Evolutionary conservation across 2,329 filamentous ascomycete species (phyloP).

Genomic region (Pestalotiopsis sp.): DNA sequence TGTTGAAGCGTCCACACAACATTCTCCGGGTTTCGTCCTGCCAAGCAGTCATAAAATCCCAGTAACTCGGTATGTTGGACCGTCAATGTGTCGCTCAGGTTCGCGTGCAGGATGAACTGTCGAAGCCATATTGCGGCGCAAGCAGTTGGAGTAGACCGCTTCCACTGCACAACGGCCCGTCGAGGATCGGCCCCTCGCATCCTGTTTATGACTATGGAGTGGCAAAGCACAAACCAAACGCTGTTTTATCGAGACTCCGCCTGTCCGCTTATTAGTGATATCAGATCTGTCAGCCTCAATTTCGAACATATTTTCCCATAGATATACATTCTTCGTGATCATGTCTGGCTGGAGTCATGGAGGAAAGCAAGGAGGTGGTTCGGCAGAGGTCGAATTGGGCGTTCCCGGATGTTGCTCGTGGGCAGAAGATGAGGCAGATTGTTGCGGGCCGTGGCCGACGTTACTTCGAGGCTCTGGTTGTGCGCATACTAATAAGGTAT

Average conservation of each 20-base stretch:
- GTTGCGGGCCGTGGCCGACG: background rate
- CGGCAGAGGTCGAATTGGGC: background rate
- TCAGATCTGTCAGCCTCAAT: too few species aligned
- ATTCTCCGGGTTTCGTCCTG: background rate
- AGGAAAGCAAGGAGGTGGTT: too few species aligned
- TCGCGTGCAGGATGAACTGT: background rate
- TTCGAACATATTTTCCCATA: too few species aligned
- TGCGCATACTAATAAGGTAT: background rate
- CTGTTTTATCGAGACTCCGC: background rate
- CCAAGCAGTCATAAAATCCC: too few species aligned
- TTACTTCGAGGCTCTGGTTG: background rate
- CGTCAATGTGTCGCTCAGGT: background rate
- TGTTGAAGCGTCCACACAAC: background rate
- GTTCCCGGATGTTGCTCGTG: background rate
- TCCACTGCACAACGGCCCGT: background rate
- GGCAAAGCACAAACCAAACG: background rate
- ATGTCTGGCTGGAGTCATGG: too few species aligned
- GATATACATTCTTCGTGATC: too few species aligned
- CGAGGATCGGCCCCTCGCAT: background rate
- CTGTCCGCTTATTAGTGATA: too few species aligned
- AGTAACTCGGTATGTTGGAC: too few species aligned
- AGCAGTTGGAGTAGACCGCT: background rate
- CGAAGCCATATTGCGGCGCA: background rate
- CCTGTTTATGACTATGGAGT: background rate
- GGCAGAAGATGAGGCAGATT: background rate